Percentiles rank a stretch among this genome's conserved stretches.
These are phyloP conservation scores for Solanum tacnaense DNA, from an alignment of 257 asterid genomes.

Conservation along the genomic window DNA sequence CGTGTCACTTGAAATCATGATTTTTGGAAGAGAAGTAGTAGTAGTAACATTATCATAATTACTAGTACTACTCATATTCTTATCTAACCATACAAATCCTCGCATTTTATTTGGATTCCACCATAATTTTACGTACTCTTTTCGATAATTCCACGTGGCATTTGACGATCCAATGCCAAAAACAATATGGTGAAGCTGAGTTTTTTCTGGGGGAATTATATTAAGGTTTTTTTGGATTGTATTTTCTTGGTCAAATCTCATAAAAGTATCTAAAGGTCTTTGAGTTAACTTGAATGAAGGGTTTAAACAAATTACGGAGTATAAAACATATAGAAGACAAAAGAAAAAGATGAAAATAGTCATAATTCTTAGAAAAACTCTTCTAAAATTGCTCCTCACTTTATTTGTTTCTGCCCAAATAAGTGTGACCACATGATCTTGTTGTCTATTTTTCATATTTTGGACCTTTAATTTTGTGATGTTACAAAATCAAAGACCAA, in stretches of 20 bases:
- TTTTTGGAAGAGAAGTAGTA: neutral
- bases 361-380: neutral
- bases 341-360: neutral
- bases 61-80: neutral
- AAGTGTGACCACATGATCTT: neutral
- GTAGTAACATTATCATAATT: neutral
- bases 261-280: neutral
- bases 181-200: slow-evolving; percentile 26
- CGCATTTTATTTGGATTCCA: slow-evolving; percentile 20
- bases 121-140: slow-evolving; percentile 28
- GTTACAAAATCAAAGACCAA: neutral
- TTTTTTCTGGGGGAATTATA: neutral
- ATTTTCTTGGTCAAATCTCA: neutral
- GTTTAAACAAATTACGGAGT: neutral
- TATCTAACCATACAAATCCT: slow-evolving; percentile 34
- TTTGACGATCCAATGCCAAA: slow-evolving; percentile 36
- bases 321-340: neutral
- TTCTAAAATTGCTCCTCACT: neutral
- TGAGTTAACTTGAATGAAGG: neutral
- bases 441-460: neutral
- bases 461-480: neutral
- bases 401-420: neutral
- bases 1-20: slow-evolving; percentile 20
- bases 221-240: neutral
- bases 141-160: slow-evolving; percentile 17